Percentiles rank a stretch among this genome's conserved stretches.
Conservation (phyloP, 306 rosid genomes). For the Crotalaria pallida region DNA sequence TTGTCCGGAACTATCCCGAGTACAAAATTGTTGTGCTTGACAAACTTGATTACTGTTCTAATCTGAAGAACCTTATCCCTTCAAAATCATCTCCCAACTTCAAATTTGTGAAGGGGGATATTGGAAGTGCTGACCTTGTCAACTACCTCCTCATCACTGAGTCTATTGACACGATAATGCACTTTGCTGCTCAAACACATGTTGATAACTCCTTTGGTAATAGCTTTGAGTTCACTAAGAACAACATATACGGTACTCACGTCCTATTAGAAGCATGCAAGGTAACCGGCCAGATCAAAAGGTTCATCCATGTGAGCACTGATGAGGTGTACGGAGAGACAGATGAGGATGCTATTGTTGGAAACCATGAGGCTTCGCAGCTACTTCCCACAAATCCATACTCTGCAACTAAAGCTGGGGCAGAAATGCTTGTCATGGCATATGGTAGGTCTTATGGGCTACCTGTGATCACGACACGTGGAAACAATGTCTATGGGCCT, state of each 20-base stretch:
- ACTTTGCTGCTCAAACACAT: constrained; percentile 95
- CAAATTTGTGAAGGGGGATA: constrained; percentile 93
- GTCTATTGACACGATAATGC: constrained; percentile 84
- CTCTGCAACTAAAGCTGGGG: constrained; percentile 93
- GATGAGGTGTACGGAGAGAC: constrained; percentile 97
- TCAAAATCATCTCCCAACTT: constrained; percentile 71
- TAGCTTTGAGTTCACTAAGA: constrained; percentile 93
- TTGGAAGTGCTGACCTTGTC: constrained; percentile 90
- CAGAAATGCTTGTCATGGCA: constrained; percentile 97
- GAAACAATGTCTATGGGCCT: constrained; percentile 90
- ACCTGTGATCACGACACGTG: constrained; percentile 88
- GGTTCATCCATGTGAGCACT: constrained; percentile 94
- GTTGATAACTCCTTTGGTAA: constrained; percentile 90
- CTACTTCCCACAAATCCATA: constrained; percentile 90
- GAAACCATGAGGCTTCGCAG: constrained; percentile 93
- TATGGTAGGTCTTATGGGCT: constrained; percentile 85
- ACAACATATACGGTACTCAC: constrained; percentile 89
- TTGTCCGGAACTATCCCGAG: constrained; percentile 60
- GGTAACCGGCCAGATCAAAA: constrained; percentile 83
- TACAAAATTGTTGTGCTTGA: constrained; percentile 90
- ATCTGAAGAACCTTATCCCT: constrained; percentile 75
- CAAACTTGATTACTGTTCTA: constrained; percentile 92
- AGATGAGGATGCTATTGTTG: constrained; percentile 86
- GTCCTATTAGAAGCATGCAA: constrained; percentile 89
- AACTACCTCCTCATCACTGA: constrained; percentile 83